Base-by-base conservation (phyloP, 768 basidiomycete species). In the Kwoniella pini region DNA sequence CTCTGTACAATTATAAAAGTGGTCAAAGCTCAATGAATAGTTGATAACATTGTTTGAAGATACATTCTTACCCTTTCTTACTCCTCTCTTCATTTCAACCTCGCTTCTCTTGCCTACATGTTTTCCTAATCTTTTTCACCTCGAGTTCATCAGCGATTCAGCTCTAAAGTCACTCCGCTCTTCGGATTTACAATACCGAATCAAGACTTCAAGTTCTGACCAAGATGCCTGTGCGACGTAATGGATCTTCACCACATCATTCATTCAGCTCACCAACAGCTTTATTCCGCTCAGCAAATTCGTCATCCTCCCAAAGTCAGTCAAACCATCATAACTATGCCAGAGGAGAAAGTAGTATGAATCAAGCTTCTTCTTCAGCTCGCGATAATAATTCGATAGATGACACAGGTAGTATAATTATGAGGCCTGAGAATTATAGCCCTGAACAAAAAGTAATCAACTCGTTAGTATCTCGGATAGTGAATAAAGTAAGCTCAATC, bases 381-480 rank as follows among this genome's bases (percentile, higher is more conserved):
- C 48, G 38, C 27, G 55, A 46, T 39, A 46, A 44, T 4, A n/a
- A 45, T 13, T 60, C 63, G 2, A 43, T 60, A 27, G 53, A 38
- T 40, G 63, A 65, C 13, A 36, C 46, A 15, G 42, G 58, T 7
- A 61, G 45, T 30, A 48, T 45, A n/a, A 51, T 46, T 17, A 39
- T 40, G n/a, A 50, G 57, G 46, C 60, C 63, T n/a, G 60, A 61
- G 10, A 51, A 45, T 12, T 36, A 24, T 46, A 39, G 30, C 21
- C 67, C 70, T 28, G 76, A 93, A 73, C 88, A 90, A 80, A 90
- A 87, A 82, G 85, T 90, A 54, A 86, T 93, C 31, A 84, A 86
- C 64, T 86, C 86, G 7, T 81, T 94, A 64, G 89, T 94, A 33
- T 87, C 85, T 69, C 83, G 91, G 70, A 79, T 94, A 72, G 88